Evolutionary conservation across 1,139 yeast genomes (phyloP).

Genomic region (Geotrichum bryndzae): DNA sequence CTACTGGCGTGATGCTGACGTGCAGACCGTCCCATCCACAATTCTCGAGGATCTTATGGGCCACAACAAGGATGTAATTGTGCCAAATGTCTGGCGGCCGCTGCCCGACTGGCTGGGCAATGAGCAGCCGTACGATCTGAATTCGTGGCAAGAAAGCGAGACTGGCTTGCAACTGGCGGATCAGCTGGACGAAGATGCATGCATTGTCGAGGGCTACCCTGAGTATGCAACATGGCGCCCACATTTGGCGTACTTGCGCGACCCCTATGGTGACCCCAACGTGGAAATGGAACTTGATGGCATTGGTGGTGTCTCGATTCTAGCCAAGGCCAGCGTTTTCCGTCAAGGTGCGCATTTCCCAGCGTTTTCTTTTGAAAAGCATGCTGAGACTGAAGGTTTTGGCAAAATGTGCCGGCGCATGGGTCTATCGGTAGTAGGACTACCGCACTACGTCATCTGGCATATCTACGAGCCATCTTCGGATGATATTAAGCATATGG

Average conservation of each 20-base stretch:
- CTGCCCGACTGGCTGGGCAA: slow-evolving; percentile 84
- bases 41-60: slow-evolving; percentile 61
- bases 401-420: slow-evolving; percentile 77
- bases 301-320: slow-evolving; percentile 83
- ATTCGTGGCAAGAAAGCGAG: slow-evolving; percentile 86
- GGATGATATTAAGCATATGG: slow-evolving; percentile 88
- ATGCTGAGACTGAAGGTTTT: slow-evolving; percentile 91
- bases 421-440: slow-evolving; percentile 76
- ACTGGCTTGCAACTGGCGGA: slow-evolving; percentile 77
- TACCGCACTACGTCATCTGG: slow-evolving; percentile 90
- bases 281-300: slow-evolving; percentile 87
- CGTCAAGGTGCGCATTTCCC: slow-evolving; percentile 82
- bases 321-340: slow-evolving; percentile 75
- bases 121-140: slow-evolving; percentile 85
- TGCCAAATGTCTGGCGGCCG: slow-evolving; percentile 91
- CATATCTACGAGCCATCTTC: slow-evolving; percentile 85
- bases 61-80: slow-evolving; percentile 61
- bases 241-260: slow-evolving; percentile 79
- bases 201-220: slow-evolving; percentile 86
- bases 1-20: slow-evolving; percentile 72
- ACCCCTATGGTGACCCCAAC: slow-evolving; percentile 79
- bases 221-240: slow-evolving; percentile 94
- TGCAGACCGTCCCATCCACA: slow-evolving; percentile 56
- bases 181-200: slow-evolving; percentile 75
- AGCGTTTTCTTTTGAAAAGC: slow-evolving; percentile 83